A percentile compares a stretch with the other conserved stretches of the same genome.
These are phyloP conservation scores for Nitzschia inconspicua DNA, from an alignment of 108 stramenopile species.

Conservation along the genomic window DNA sequence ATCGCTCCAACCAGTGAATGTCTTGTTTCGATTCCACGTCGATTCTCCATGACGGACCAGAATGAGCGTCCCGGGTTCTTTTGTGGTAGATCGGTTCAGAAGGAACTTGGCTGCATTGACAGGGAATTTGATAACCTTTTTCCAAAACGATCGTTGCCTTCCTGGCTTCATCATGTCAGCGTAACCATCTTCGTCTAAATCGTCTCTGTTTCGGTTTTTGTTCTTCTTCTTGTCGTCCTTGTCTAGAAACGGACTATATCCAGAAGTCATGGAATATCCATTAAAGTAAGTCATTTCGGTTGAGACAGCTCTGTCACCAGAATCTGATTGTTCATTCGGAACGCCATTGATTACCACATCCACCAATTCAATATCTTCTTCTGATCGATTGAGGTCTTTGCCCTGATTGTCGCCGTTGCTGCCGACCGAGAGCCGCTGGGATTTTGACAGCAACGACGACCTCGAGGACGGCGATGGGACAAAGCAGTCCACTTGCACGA, in stretches of 20 bases:
- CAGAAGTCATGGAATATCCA: constrained; percentile 23
- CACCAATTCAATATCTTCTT: no score
- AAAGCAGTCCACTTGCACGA: no score
- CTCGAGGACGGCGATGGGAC: no score
- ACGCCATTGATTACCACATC: no score
- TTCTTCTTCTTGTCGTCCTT: constrained; percentile 9
- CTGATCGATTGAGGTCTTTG: no score
- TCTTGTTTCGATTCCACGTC: constrained; percentile 72
- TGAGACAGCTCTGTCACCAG: no score
- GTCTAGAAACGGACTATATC: constrained; percentile 18
- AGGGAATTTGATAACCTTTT: constrained; percentile 9
- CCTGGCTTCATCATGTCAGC: constrained; percentile 23
- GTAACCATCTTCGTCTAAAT: constrained; percentile 57
- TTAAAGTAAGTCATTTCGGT: no score
- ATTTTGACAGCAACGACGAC: no score
- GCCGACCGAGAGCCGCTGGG: no score
- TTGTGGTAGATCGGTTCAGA: not conserved
- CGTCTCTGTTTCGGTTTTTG: not conserved
- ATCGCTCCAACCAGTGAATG: constrained; percentile 83
- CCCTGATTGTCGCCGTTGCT: no score
- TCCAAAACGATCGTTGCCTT: constrained; percentile 7
- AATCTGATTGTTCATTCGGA: no score
- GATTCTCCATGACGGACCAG: constrained; percentile 84
- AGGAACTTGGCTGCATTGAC: not conserved
- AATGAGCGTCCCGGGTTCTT: constrained; percentile 83